Conservation (phyloP, 78 protist genomes). For the Bigelowiella natans region DNA sequence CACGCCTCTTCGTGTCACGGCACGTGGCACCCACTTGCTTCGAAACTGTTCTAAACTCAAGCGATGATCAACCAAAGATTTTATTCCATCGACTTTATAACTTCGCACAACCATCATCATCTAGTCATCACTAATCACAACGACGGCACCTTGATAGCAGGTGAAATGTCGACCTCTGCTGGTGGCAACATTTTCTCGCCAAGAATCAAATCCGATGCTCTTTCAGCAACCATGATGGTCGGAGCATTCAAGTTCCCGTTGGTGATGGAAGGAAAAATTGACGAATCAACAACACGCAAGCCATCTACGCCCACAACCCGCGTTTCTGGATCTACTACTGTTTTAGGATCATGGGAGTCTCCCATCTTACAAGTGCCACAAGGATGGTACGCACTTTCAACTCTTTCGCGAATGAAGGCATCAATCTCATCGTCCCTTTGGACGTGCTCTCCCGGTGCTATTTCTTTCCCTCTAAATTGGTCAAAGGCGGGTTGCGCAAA, state of each 20-base stretch:
- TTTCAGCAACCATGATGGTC: slow-evolving; percentile 36
- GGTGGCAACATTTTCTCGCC: background rate
- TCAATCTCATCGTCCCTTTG: slow-evolving; percentile 15
- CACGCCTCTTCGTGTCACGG: no score
- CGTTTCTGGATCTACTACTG: background rate
- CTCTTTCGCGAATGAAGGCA: background rate
- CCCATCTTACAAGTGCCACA: slow-evolving; percentile 30
- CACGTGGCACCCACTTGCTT: no score
- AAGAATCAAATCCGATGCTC: slow-evolving; percentile 15
- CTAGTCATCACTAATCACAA: no score
- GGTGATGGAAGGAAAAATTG: slow-evolving; percentile 17
- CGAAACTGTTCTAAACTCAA: no score
- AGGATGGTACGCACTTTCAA: slow-evolving; percentile 22
- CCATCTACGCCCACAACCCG: background rate
- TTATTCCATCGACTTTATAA: no score
- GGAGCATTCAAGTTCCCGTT: slow-evolving; percentile 32
- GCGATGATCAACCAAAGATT: no score
- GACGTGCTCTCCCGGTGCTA: background rate
- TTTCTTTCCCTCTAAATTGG: background rate
- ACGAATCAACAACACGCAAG: slow-evolving; percentile 37
- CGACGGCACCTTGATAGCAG: no score
- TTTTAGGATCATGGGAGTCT: background rate
- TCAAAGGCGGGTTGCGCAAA: slow-evolving; percentile 12
- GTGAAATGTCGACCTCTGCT: no score
- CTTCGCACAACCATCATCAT: no score